A percentile compares a stretch with the other conserved stretches of the same genome.
Evolutionary conservation across 495 filamentous ascomycete species (phyloP).

Genomic region (Jackrogersella multiformis): DNA sequence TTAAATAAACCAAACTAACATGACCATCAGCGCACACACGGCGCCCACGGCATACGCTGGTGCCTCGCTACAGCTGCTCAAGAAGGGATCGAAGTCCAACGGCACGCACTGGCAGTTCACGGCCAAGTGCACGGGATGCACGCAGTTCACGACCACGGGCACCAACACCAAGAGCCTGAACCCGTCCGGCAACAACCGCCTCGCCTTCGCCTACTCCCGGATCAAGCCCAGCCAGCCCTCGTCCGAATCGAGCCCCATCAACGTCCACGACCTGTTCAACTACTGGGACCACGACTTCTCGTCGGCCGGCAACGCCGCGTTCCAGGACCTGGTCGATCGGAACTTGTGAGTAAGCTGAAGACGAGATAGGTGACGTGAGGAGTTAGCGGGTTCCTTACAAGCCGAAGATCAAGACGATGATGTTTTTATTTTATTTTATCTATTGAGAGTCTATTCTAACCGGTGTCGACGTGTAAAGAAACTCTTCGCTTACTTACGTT

Average conservation of each 20-base stretch:
- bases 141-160: conserved; percentile 43
- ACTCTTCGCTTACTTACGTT: conserved; percentile 19
- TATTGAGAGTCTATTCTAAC: conserved; percentile 28
- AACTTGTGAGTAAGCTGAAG: conserved; percentile 41
- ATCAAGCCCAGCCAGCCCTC: conserved; percentile 43
- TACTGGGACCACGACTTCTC: conserved; percentile 58
- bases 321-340: conserved; percentile 45
- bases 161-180: conserved; percentile 45
- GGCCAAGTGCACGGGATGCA: conserved; percentile 55
- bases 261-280: conserved; percentile 52
- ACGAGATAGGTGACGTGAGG: conserved; percentile 1
- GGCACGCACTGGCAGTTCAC: conserved; percentile 58
- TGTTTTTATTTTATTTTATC: neutral
- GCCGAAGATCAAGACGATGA: too few species aligned
- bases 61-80: conserved; percentile 47
- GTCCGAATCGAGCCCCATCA: conserved; percentile 47
- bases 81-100: conserved; percentile 51
- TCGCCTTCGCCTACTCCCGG: conserved; percentile 56
- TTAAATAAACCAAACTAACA: conserved; percentile 1
- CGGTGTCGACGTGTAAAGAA: conserved; percentile 8
- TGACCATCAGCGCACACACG: conserved; percentile 43
- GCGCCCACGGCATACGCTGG: conserved; percentile 45
- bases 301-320: conserved; percentile 49
- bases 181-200: conserved; percentile 50
- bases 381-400: conserved; percentile 1